phyloP scores from a whole-genome alignment of 2,329 filamentous ascomycete species.

The Xylaria sp. region DNA sequence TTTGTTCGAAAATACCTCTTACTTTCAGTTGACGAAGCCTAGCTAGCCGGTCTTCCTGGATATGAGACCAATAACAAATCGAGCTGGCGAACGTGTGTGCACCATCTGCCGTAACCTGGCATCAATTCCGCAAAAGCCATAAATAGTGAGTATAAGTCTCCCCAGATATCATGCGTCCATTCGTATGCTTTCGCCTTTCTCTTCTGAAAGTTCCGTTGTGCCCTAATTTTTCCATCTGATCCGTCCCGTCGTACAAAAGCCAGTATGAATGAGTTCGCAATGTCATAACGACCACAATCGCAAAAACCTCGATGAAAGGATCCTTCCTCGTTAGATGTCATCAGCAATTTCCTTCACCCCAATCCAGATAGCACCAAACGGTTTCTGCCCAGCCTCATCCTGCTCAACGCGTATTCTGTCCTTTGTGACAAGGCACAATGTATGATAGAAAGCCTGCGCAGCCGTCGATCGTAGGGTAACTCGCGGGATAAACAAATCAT shows the following conservation, averaged over 20 bases:
- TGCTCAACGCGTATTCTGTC: slow-evolving; percentile 72
- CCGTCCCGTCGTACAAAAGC: slow-evolving; percentile 14
- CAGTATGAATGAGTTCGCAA: slow-evolving; percentile 8
- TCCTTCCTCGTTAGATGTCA: background rate
- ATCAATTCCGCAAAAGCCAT: slow-evolving; percentile 20
- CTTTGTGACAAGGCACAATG: slow-evolving; percentile 76
- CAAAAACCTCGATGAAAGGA: background rate
- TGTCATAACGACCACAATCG: background rate
- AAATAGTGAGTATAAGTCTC: slow-evolving; percentile 3
- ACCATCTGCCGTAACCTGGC: slow-evolving; percentile 5
- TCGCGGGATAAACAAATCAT: slow-evolving; percentile 70
- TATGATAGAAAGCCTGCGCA: slow-evolving; percentile 79
- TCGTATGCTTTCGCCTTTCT: background rate
- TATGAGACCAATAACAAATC: slow-evolving; percentile 19
- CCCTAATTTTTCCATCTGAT: background rate
- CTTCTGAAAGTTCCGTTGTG: background rate
- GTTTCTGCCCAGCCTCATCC: slow-evolving; percentile 52
- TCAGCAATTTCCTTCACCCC: slow-evolving; percentile 50
- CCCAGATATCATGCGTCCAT: background rate
- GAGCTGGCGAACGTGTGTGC: background rate
- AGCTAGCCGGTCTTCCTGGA: slow-evolving; percentile 5
- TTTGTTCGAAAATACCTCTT: background rate
- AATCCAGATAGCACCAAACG: slow-evolving; percentile 61
- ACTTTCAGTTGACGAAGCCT: background rate
- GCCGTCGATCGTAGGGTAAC: slow-evolving; percentile 69